Base-by-base conservation (phyloP, 2,329 filamentous ascomycete genomes). In the Biscogniauxia mediterranea region DNA sequence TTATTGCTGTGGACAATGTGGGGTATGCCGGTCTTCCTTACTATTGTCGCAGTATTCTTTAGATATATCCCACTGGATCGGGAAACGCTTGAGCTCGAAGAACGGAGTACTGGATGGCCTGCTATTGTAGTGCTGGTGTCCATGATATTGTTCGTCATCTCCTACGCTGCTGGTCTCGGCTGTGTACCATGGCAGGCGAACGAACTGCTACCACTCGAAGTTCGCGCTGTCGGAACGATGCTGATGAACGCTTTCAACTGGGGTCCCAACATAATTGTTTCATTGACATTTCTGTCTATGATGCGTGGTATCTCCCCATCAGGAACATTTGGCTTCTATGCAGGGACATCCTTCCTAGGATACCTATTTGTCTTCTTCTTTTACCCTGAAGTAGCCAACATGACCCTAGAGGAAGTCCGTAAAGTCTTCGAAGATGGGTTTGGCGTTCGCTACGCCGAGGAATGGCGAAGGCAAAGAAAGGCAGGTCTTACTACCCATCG, bases 361-460 rank as follows among this genome's bases (percentile, higher is more conserved):
- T 81, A 77, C 69, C 56, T 82, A 5, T 76, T 78, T 55, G 73
- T 81, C 17, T 73, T 77, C 42, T 77, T 80, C 68, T 79, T 70
- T 60, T 83, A 80, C 62, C 80, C 80, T 1, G 79, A 83, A 62
- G 79, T 80, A 6, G 79, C 80, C 57, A 81, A 80, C 6, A 78
- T 83, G 75, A 77, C 81, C 19, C 68, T 84, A 5, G 82, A 84
- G 65, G 78, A 79, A 26, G 76, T 81, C 49, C 28, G 28, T 13
- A 32, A 32, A 70, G 79, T 81, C 11, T 82, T 81, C 62, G 69
- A 75, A 28, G 71, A 79, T 61, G 77, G 77, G 2, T 80, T 80
- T 63, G 78, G 78, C 9, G 73, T 79, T 8, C 69, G 72, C 58
- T 70, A 75, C 32, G 75, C 77, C 1, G 69, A 73, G 54, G 59